Evolutionary conservation across 495 filamentous ascomycete species (phyloP).

Genomic region (Lasiosphaeria hispida): DNA sequence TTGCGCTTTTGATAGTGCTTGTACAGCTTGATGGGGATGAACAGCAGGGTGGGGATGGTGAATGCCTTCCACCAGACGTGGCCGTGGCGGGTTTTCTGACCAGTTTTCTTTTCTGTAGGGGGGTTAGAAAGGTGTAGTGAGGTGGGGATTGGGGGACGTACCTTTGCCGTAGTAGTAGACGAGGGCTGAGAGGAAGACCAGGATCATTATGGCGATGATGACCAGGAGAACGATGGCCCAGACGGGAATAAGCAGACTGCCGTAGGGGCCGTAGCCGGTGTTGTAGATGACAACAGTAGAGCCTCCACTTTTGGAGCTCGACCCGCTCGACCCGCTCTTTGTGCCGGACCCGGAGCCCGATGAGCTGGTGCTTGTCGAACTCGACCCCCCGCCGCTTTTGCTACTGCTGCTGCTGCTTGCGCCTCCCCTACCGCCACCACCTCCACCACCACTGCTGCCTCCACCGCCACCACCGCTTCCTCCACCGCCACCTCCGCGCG

Average conservation of each 20-base stretch:
- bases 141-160: neutral
- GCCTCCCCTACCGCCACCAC: too few species aligned
- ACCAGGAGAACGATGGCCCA: slow-evolving; percentile 13
- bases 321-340: too few species aligned
- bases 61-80: slow-evolving; percentile 12
- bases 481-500: too few species aligned
- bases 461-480: too few species aligned
- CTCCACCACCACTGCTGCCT: too few species aligned
- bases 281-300: neutral
- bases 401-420: too few species aligned
- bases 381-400: too few species aligned
- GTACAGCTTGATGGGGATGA: neutral
- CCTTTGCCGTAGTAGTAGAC: neutral
- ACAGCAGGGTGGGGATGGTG: slow-evolving; percentile 6
- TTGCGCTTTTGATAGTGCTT: neutral
- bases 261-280: neutral
- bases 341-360: too few species aligned
- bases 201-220: neutral
- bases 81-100: neutral
- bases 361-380: too few species aligned
- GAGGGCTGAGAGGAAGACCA: slow-evolving; percentile 3
- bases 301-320: too few species aligned
- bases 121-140: neutral
- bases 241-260: neutral
- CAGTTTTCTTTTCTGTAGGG: slow-evolving; percentile 4